These are phyloP conservation scores for Diaporthe citriasiana DNA, from an alignment of 2,329 filamentous ascomycete genomes.

Conservation along the genomic window DNA sequence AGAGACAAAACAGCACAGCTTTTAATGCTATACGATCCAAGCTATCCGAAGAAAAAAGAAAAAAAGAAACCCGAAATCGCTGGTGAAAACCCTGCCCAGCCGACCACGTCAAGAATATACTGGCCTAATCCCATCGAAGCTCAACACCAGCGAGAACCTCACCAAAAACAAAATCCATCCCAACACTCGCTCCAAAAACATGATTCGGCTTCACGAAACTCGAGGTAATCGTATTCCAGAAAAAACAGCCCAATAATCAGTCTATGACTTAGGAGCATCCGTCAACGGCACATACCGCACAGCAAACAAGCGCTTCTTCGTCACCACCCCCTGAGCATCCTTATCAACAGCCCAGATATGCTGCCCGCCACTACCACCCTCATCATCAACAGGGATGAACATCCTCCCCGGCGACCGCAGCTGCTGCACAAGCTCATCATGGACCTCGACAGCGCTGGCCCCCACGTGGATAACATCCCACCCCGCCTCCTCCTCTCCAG, in stretches of 20 bases:
- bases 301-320: constrained; percentile 74
- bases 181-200: background rate
- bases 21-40: too few species aligned
- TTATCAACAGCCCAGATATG: constrained; percentile 83
- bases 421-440: constrained; percentile 81
- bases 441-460: constrained; percentile 82
- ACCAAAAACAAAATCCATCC: background rate
- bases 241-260: background rate
- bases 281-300: constrained; percentile 85
- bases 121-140: background rate
- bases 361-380: constrained; percentile 63
- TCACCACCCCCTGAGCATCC: constrained; percentile 73
- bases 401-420: constrained; percentile 83
- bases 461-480: constrained; percentile 98
- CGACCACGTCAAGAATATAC: background rate
- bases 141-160: background rate
- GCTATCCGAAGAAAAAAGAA: too few species aligned
- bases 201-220: background rate
- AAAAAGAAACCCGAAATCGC: background rate
- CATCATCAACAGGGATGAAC: constrained; percentile 82
- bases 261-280: constrained; percentile 68
- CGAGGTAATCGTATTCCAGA: accelerated
- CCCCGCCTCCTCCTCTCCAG: constrained; percentile 58
- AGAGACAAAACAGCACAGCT: too few species aligned
- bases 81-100: background rate